Percentiles rank a stretch among this genome's conserved stretches.
These are phyloP conservation scores for Aspergillus candidus DNA, from an alignment of 2,329 filamentous ascomycete species.

Conservation along the genomic window DNA sequence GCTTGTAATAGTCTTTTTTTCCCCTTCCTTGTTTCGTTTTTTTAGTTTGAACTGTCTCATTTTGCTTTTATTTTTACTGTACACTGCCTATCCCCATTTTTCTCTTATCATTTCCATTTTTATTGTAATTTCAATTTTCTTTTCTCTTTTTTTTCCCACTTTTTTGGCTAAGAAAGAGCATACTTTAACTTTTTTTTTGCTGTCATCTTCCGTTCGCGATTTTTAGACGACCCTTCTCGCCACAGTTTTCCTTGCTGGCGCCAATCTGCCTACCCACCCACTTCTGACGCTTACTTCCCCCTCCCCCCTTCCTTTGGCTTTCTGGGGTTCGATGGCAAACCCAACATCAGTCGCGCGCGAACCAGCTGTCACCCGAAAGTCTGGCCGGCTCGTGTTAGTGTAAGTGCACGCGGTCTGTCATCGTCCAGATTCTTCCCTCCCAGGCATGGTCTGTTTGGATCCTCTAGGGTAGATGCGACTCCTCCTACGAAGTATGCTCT, in stretches of 20 bases:
- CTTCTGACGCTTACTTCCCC: neutral
- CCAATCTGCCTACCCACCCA: neutral
- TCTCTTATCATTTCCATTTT: neutral
- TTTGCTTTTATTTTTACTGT: constrained; percentile 6
- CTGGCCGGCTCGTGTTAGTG: too few relatives aligned
- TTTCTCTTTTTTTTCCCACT: constrained; percentile 3
- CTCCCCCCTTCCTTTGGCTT: neutral
- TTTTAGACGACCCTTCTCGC: neutral
- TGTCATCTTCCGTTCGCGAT: neutral
- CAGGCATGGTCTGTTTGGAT: constrained; percentile 6
- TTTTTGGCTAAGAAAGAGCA: constrained; percentile 6
- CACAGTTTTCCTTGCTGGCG: neutral
- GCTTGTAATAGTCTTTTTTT: neutral
- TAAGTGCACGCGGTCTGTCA: constrained; percentile 1
- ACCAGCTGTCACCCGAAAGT: too few relatives aligned
- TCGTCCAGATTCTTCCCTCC: neutral
- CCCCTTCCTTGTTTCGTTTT: constrained; percentile 1
- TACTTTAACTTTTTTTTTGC: neutral
- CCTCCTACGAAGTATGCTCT: constrained; percentile 9
- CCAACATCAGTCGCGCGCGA: too few relatives aligned
- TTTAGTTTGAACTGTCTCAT: neutral
- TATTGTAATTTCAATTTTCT: constrained; percentile 9
- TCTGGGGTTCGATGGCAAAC: neutral
- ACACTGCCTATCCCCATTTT: constrained; percentile 6
- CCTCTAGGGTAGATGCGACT: constrained; percentile 11